Percentiles rank a stretch among this genome's conserved stretches.
Evolutionary conservation across 1,284 basidiomycete genomes (phyloP).

Genomic region (Ceratobasidium sp.): DNA sequence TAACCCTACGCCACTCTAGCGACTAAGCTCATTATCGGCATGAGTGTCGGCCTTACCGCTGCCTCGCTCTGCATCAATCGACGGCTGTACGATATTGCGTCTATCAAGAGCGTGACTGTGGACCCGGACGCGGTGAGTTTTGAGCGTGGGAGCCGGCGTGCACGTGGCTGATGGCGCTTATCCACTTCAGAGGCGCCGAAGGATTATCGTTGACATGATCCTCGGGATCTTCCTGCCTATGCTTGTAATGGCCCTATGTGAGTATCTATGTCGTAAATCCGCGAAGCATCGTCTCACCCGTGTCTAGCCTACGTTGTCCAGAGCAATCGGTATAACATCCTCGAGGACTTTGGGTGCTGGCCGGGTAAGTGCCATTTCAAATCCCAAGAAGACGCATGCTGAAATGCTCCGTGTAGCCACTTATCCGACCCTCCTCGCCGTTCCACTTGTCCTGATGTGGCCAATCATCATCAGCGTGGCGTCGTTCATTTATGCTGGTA

Average conservation of each 20-base stretch:
- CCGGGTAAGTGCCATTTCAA: conserved; percentile 3
- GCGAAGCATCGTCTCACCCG: background rate
- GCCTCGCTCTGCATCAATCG: conserved; percentile 65
- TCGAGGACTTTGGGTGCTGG: conserved; percentile 49
- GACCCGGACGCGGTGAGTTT: conserved; percentile 55
- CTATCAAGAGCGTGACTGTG: conserved; percentile 54
- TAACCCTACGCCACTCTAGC: conserved; percentile 1
- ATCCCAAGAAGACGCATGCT: background rate
- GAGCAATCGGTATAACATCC: conserved; percentile 47
- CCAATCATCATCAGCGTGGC: conserved; percentile 34
- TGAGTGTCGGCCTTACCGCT: conserved; percentile 60
- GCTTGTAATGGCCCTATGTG: conserved; percentile 66
- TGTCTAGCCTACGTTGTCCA: conserved; percentile 44
- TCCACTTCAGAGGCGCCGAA: conserved; percentile 27
- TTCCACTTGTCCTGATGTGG: conserved; percentile 7
- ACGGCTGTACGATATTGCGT: conserved; percentile 65
- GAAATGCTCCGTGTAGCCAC: background rate
- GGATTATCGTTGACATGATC: conserved; percentile 60
- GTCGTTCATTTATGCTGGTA: conserved; percentile 46
- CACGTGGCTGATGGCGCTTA: conserved; percentile 5
- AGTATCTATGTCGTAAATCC: conserved; percentile 50
- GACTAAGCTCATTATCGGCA: conserved; percentile 55
- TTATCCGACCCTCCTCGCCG: conserved; percentile 9
- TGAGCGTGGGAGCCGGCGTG: conserved; percentile 8
- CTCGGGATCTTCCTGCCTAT: conserved; percentile 64